Conservation (phyloP, 345 rosid species). For the Linum usitatissimum region DNA sequence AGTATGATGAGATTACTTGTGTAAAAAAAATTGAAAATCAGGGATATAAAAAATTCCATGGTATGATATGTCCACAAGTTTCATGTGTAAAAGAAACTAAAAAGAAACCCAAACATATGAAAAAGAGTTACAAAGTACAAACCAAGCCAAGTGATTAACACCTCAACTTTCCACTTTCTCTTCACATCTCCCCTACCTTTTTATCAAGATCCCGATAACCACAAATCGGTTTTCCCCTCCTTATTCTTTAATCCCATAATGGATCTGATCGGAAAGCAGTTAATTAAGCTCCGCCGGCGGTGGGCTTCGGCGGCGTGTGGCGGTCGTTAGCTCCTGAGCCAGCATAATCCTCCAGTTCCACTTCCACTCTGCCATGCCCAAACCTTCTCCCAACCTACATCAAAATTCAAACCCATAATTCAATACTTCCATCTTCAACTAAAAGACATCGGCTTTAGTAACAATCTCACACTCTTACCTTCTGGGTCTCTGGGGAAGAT, state of each 20-base stretch:
- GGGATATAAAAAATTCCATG: too few species aligned
- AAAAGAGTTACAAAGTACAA: too few species aligned
- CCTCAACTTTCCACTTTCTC: neutral
- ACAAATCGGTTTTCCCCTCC: neutral
- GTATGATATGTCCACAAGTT: too few species aligned
- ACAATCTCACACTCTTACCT: neutral
- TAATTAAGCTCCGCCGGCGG: neutral
- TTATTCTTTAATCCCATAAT: neutral
- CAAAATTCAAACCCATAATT: neutral
- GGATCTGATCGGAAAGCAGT: neutral
- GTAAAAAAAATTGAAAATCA: too few species aligned
- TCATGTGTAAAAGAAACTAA: too few species aligned
- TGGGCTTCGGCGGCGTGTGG: slow-evolving; percentile 1
- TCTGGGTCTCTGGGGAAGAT: neutral
- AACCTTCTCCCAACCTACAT: neutral
- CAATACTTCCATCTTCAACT: neutral
- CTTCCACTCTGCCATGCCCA: neutral
- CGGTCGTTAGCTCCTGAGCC: neutral
- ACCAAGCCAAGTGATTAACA: neutral
- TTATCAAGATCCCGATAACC: neutral
- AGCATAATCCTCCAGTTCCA: neutral
- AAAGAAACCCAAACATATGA: too few species aligned
- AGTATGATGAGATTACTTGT: too few species aligned
- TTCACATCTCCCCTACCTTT: neutral
- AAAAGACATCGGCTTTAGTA: neutral